These are phyloP conservation scores for Stemphylium lycopersici DNA, from an alignment of 2,329 filamentous ascomycete genomes.

Conservation along the genomic window DNA sequence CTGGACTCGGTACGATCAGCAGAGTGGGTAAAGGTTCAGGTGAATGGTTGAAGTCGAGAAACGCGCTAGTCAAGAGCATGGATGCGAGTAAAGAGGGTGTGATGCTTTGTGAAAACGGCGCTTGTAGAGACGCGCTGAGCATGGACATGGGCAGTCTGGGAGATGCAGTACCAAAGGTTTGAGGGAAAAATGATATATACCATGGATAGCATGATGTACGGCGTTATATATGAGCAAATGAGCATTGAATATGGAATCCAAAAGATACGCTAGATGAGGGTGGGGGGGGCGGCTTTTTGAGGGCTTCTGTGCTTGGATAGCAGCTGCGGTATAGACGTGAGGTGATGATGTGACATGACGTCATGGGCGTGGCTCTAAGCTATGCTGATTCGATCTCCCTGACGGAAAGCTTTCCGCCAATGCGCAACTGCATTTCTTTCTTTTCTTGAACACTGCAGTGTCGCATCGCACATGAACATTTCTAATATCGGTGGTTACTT, in stretches of 20 bases:
- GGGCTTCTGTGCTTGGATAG: too few relatives aligned
- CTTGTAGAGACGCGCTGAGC: conserved; percentile 53
- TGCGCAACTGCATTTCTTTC: too few relatives aligned
- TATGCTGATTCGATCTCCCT: too few relatives aligned
- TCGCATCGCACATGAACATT: too few relatives aligned
- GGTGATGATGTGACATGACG: too few relatives aligned
- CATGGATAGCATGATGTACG: neutral
- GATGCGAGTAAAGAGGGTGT: conserved; percentile 46
- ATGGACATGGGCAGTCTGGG: conserved; percentile 39
- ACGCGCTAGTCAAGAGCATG: conserved; percentile 54
- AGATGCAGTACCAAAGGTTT: conserved; percentile 24
- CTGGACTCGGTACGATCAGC: conserved; percentile 40
- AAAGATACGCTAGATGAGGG: too few relatives aligned
- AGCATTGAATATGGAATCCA: neutral
- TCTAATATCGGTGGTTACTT: too few relatives aligned
- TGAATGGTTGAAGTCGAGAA: conserved; percentile 59
- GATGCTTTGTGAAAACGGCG: conserved; percentile 47
- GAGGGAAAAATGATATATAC: neutral
- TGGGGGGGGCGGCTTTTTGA: too few relatives aligned
- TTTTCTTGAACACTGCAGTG: too few relatives aligned
- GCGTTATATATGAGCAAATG: neutral
- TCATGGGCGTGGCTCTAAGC: too few relatives aligned
- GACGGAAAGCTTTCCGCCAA: too few relatives aligned
- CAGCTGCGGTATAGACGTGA: too few relatives aligned
- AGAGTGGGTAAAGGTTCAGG: conserved; percentile 43